phyloP scores from a whole-genome alignment of 768 basidiomycete genomes.

The Floccularia luteovirens region DNA sequence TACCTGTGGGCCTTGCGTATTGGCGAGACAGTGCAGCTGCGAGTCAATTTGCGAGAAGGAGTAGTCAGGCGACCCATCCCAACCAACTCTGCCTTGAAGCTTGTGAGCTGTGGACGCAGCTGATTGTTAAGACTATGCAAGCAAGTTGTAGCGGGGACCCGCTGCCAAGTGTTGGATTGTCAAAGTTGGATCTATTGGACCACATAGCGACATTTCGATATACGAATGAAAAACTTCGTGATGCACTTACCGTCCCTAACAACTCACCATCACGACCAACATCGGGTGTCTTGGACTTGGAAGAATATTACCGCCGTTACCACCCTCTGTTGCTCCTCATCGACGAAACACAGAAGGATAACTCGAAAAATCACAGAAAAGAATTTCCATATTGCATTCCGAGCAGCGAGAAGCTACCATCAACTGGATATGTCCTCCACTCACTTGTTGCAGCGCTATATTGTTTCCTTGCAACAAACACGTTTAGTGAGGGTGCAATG shows the following conservation, averaged over 20 bases:
- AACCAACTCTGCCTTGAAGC: slow-evolving; percentile 31
- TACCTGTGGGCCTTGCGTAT: slow-evolving; percentile 35
- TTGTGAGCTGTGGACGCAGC: slow-evolving; percentile 30
- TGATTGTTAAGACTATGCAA: slow-evolving; percentile 25
- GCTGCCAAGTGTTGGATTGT: slow-evolving; percentile 13
- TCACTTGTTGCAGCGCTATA: slow-evolving; percentile 34
- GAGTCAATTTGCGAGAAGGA: slow-evolving; percentile 23
- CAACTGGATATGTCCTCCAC: slow-evolving; percentile 31
- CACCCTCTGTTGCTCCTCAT: slow-evolving; percentile 33
- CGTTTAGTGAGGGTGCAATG: slow-evolving; percentile 36
- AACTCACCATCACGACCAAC: slow-evolving; percentile 11
- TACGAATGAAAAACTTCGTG: slow-evolving; percentile 19
- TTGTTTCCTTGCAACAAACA: slow-evolving; percentile 34
- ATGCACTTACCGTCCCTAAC: slow-evolving; percentile 21
- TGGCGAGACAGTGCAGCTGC: slow-evolving; percentile 26
- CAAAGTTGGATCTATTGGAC: slow-evolving; percentile 31
- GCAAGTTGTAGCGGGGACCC: slow-evolving; percentile 11
- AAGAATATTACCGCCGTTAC: slow-evolving; percentile 22
- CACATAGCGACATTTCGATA: slow-evolving; percentile 31
- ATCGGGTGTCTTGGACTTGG: slow-evolving; percentile 15
- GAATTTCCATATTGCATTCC: slow-evolving; percentile 23
- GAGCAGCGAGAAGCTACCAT: slow-evolving; percentile 18
- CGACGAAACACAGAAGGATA: slow-evolving; percentile 13
- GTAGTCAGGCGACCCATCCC: slow-evolving; percentile 35
- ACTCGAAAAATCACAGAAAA: slow-evolving; percentile 2